Evolutionary conservation across 148 eudicot species (phyloP).

Genomic region (Rhododendron ovatum): DNA sequence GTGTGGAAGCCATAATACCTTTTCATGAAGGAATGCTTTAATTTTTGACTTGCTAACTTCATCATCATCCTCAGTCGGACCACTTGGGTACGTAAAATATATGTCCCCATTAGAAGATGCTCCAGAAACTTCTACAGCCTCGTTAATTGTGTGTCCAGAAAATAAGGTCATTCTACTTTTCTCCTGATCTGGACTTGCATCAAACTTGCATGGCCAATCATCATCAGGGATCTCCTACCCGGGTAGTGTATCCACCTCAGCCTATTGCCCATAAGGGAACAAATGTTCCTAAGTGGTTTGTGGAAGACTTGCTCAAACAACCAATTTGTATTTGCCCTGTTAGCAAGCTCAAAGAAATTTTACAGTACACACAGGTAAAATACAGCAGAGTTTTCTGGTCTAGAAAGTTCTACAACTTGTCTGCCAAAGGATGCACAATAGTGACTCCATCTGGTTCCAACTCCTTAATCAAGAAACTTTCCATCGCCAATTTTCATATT

Average conservation of each 20-base stretch:
- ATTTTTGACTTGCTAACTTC: slow-evolving; percentile 83
- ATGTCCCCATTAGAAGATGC: slow-evolving; percentile 26
- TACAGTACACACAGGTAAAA: not conserved
- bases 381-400: not conserved
- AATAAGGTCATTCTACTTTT: slow-evolving; percentile 26
- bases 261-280: not conserved
- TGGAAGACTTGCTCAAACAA: not conserved
- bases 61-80: slow-evolving; percentile 68
- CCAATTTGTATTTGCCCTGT: not conserved
- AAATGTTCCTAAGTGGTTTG: not conserved
- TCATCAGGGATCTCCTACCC: slow-evolving; percentile 26
- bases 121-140: slow-evolving; percentile 25
- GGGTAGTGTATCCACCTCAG: not conserved
- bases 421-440: slow-evolving; percentile 93
- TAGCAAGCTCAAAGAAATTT: not conserved
- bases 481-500: slow-evolving; percentile 92
- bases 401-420: slow-evolving; percentile 22
- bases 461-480: slow-evolving; percentile 36
- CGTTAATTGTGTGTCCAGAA: slow-evolving; percentile 19
- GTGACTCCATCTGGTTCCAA: slow-evolving; percentile 70
- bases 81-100: slow-evolving; percentile 50
- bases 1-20: slow-evolving; percentile 32
- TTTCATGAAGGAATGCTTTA: slow-evolving; percentile 72
- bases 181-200: slow-evolving; percentile 40
- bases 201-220: slow-evolving; percentile 60